Evolutionary conservation across 805 yeast genomes (phyloP).

Genomic region (Starmera quercuum): DNA sequence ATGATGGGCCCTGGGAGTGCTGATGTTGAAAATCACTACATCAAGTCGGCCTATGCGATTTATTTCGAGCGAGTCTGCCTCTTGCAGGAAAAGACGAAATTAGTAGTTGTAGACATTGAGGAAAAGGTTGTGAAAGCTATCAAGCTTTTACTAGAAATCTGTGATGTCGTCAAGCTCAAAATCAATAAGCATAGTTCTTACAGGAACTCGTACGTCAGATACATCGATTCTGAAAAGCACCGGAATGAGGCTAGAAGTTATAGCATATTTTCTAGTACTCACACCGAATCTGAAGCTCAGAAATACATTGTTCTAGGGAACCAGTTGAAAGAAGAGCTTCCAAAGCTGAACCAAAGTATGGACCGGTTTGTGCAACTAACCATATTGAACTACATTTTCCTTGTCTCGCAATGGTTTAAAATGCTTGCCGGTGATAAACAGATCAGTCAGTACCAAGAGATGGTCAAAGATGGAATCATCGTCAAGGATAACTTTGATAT

Average conservation of each 20-base stretch:
- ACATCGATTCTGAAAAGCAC: constrained; percentile 6
- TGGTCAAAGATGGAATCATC: constrained; percentile 7
- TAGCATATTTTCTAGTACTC: not conserved
- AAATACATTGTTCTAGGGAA: constrained; percentile 15
- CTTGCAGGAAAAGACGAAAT: constrained; percentile 21
- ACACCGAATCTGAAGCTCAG: constrained; percentile 9
- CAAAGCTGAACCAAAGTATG: constrained; percentile 15
- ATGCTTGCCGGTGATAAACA: constrained; percentile 22
- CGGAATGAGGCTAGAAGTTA: not conserved
- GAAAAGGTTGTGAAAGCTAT: constrained; percentile 22
- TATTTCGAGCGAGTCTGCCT: constrained; percentile 19
- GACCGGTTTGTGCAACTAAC: constrained; percentile 9
- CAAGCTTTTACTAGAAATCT: constrained; percentile 14
- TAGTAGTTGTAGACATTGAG: constrained; percentile 20
- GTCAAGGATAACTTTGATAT: constrained; percentile 29
- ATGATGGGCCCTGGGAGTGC: constrained; percentile 21
- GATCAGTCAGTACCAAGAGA: constrained; percentile 18
- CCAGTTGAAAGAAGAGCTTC: constrained; percentile 24
- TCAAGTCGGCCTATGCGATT: constrained; percentile 20
- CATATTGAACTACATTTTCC: constrained; percentile 15
- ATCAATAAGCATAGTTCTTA: constrained; percentile 23
- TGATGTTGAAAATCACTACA: constrained; percentile 10
- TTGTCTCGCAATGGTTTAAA: constrained; percentile 21
- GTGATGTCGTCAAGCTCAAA: constrained; percentile 16
- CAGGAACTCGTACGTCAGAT: constrained; percentile 25